Evolutionary conservation across 352 stramenopile genomes (phyloP).

Genomic region (Phytophthora brassicae): DNA sequence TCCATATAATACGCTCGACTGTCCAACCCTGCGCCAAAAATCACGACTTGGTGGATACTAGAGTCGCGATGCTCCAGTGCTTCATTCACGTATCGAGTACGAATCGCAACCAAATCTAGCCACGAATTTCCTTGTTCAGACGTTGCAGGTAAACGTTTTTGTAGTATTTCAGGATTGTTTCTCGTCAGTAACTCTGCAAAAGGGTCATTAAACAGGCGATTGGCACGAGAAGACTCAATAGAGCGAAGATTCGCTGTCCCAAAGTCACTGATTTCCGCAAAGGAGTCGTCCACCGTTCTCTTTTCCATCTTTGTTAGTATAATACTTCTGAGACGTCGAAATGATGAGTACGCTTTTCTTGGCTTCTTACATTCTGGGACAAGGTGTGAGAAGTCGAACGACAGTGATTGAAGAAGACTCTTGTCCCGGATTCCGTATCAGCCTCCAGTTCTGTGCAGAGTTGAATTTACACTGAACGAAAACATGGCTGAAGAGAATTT

Average conservation of each 20-base stretch:
- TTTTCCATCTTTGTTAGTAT: neutral
- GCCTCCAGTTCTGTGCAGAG: too few relatives aligned
- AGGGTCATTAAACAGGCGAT: constrained; percentile 12
- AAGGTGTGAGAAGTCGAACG: neutral
- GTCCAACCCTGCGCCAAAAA: constrained; percentile 48
- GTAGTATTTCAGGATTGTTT: neutral
- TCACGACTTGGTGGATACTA: constrained; percentile 42
- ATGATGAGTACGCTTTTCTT: neutral
- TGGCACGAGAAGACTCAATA: constrained; percentile 4
- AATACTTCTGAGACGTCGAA: neutral
- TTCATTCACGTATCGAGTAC: constrained; percentile 46
- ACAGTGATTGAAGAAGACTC: neutral
- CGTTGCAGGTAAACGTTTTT: neutral
- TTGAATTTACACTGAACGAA: neutral
- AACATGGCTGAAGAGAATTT: constrained; percentile 9
- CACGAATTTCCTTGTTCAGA: neutral
- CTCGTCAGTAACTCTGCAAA: constrained; percentile 14
- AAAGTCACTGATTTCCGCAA: constrained; percentile 9
- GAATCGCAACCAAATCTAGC: constrained; percentile 35
- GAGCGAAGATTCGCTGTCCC: constrained; percentile 18
- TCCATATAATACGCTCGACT: constrained; percentile 49
- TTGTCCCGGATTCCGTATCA: neutral
- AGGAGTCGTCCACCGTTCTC: neutral
- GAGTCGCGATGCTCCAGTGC: constrained; percentile 30
- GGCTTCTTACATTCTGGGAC: neutral